These are phyloP conservation scores for Cajanus cajan DNA, from an alignment of 306 rosid species.

Conservation along the genomic window DNA sequence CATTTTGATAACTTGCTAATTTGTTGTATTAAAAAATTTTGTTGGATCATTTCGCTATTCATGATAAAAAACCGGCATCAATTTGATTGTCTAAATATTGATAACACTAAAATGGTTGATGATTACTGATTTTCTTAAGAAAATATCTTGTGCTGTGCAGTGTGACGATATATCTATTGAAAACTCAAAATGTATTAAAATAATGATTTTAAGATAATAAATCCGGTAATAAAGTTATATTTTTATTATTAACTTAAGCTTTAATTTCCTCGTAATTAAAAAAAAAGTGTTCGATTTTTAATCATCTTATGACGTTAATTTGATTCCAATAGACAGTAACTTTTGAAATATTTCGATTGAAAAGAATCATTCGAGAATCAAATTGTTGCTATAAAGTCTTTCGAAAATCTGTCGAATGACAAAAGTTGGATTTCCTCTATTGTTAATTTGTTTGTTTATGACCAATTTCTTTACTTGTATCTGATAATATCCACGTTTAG, in stretches of 20 bases:
- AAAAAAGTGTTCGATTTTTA: neutral
- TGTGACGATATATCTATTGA: neutral
- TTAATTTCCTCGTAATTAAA: neutral
- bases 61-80: neutral
- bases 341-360: neutral
- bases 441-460: neutral
- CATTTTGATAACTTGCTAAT: neutral
- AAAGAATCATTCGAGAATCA: conserved; percentile 6
- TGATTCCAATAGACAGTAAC: neutral
- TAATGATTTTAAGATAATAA: neutral
- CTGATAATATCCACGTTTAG: neutral
- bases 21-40: neutral
- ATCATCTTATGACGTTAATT: neutral
- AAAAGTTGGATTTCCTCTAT: neutral
- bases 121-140: neutral
- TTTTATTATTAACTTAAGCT: too few species aligned
- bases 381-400: neutral
- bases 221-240: neutral
- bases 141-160: neutral
- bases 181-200: neutral
- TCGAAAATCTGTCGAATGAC: neutral
- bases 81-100: neutral
- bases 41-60: neutral
- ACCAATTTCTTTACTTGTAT: neutral
- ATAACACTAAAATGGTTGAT: neutral